These are phyloP conservation scores for Teratosphaeriaceae sp. DNA, from an alignment of 2,329 filamentous ascomycete genomes.

Conservation along the genomic window DNA sequence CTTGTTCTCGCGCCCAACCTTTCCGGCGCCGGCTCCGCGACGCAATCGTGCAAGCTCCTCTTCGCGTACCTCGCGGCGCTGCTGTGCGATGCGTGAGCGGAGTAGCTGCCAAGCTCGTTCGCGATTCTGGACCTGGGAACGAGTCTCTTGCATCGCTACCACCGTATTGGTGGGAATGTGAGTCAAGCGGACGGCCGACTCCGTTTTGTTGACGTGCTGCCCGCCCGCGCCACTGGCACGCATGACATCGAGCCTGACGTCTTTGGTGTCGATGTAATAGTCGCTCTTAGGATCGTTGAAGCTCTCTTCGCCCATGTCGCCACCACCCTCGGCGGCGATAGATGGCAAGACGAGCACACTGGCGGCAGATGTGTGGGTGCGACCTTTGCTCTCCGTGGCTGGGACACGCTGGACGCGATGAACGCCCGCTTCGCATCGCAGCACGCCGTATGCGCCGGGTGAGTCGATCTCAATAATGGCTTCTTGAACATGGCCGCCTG, in stretches of 20 bases:
- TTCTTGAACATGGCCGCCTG: slow-evolving; percentile 70
- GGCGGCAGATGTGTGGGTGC: slow-evolving; percentile 88
- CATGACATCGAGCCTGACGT: slow-evolving; percentile 85
- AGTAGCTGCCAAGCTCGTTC: slow-evolving; percentile 82
- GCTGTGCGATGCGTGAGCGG: slow-evolving; percentile 73
- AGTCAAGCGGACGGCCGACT: slow-evolving; percentile 88
- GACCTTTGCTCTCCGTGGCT: slow-evolving; percentile 80
- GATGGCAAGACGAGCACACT: slow-evolving; percentile 88
- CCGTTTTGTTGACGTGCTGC: slow-evolving; percentile 97
- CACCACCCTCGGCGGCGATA: slow-evolving; percentile 53
- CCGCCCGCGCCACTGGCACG: slow-evolving; percentile 85
- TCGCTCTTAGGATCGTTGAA: slow-evolving; percentile 81
- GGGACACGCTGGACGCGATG: slow-evolving; percentile 93
- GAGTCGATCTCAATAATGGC: slow-evolving; percentile 78
- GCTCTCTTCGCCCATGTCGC: slow-evolving; percentile 48
- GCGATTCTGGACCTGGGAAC: slow-evolving; percentile 85
- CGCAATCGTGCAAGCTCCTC: slow-evolving; percentile 68
- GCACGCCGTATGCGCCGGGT: slow-evolving; percentile 68
- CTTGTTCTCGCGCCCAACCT: slow-evolving; percentile 88
- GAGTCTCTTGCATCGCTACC: slow-evolving; percentile 86
- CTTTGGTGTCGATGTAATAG: slow-evolving; percentile 79
- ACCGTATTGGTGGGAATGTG: slow-evolving; percentile 81
- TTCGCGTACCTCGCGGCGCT: slow-evolving; percentile 73
- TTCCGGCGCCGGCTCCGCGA: slow-evolving; percentile 68
- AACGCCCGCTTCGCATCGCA: slow-evolving; percentile 86